These are phyloP conservation scores for Penicillium polonicum DNA, from an alignment of 2,329 filamentous ascomycete genomes.

Conservation along the genomic window DNA sequence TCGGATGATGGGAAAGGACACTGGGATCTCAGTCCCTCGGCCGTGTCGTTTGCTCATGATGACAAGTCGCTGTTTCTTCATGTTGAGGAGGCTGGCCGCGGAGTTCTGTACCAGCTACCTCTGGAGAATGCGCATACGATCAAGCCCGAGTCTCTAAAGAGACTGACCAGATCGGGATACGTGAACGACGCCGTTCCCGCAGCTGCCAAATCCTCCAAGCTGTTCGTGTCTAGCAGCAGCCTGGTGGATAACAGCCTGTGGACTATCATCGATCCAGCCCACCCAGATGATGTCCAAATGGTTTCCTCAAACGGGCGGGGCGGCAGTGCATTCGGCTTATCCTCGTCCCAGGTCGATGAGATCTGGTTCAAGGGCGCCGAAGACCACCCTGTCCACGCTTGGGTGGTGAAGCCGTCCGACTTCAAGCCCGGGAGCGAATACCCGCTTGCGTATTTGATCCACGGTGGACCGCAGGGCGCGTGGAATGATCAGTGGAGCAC, in stretches of 20 bases:
- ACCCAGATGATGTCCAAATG: constrained; percentile 29
- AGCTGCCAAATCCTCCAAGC: constrained; percentile 34
- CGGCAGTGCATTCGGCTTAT: constrained; percentile 44
- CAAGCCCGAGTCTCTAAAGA: constrained; percentile 34
- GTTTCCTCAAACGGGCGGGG: constrained; percentile 41
- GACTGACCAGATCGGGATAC: constrained; percentile 43
- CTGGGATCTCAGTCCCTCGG: constrained; percentile 46
- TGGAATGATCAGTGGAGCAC: constrained; percentile 57
- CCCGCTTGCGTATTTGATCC: constrained; percentile 55
- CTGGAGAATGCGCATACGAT: constrained; percentile 30
- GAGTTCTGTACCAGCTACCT: constrained; percentile 44
- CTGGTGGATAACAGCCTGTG: constrained; percentile 48
- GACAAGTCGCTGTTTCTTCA: constrained; percentile 43
- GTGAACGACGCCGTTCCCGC: constrained; percentile 42
- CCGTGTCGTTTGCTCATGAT: constrained; percentile 43
- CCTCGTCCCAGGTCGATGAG: constrained; percentile 43
- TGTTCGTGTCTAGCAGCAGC: constrained; percentile 46
- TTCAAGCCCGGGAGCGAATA: constrained; percentile 51
- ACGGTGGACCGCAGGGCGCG: constrained; percentile 53
- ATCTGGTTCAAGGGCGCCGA: constrained; percentile 49
- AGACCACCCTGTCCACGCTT: constrained; percentile 46
- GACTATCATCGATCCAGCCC: constrained; percentile 41
- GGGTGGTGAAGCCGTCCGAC: constrained; percentile 49
- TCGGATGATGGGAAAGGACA: constrained; percentile 37
- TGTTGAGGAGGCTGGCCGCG: constrained; percentile 45